Evolutionary conservation across 2,329 filamentous ascomycete species (phyloP).

Genomic region (Aureobasidium sp.): DNA sequence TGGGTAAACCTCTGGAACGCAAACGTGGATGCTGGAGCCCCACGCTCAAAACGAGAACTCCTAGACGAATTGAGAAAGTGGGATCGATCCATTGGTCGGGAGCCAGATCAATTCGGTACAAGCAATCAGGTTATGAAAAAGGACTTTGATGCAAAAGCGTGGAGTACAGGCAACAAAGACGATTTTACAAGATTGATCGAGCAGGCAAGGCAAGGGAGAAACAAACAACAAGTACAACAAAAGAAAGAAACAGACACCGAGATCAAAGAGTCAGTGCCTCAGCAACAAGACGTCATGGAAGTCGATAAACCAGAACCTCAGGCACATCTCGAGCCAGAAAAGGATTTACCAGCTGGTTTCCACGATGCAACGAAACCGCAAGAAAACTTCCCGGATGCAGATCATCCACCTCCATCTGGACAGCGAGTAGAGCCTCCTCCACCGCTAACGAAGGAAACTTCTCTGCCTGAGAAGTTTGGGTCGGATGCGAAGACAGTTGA

Average conservation of each 20-base stretch:
- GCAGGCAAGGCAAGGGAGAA: slow-evolving; percentile 54
- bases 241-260: not conserved
- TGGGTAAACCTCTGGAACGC: slow-evolving; percentile 97
- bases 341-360: slow-evolving; percentile 18
- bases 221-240: slow-evolving; percentile 22
- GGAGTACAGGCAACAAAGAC: slow-evolving; percentile 63
- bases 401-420: slow-evolving; percentile 4
- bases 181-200: slow-evolving; percentile 78
- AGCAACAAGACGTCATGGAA: not conserved
- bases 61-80: slow-evolving; percentile 74
- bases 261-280: not conserved
- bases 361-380: not conserved
- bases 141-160: slow-evolving; percentile 75
- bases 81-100: slow-evolving; percentile 71
- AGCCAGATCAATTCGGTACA: slow-evolving; percentile 33
- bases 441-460: slow-evolving; percentile 4
- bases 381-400: not conserved
- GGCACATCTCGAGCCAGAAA: slow-evolving; percentile 16
- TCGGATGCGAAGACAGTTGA: slow-evolving; percentile 30
- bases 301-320: not conserved
- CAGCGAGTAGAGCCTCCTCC: slow-evolving; percentile 19
- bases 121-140: slow-evolving; percentile 64
- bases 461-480: slow-evolving; percentile 23
- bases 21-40: slow-evolving; percentile 78
- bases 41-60: slow-evolving; percentile 64